These are phyloP conservation scores for Macrophomina pseudophaseolina DNA, from an alignment of 2,329 filamentous ascomycete genomes.

Conservation along the genomic window DNA sequence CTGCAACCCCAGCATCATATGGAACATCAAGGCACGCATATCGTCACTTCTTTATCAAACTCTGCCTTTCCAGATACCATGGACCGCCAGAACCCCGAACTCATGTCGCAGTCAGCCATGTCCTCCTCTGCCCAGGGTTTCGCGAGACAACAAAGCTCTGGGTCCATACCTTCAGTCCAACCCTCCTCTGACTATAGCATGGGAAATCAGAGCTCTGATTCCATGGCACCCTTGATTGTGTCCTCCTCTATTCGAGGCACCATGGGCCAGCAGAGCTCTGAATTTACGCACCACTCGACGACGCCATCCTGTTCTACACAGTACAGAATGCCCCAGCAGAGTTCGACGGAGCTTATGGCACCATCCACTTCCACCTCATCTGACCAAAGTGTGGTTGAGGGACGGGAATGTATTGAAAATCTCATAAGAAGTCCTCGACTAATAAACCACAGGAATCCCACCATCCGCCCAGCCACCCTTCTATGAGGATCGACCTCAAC, in stretches of 20 bases:
- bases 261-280: not conserved
- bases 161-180: not conserved
- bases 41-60: not conserved
- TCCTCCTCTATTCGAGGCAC: not conserved
- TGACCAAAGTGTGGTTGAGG: not conserved
- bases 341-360: not conserved
- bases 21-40: not conserved
- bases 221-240: not conserved
- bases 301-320: not conserved
- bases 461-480: not conserved
- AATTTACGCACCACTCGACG: not conserved
- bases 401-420: not conserved
- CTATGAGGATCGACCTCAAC: not conserved
- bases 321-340: not conserved
- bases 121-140: not conserved
- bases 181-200: not conserved
- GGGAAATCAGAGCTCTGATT: not conserved
- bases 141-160: not conserved
- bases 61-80: not conserved
- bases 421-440: not conserved
- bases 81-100: not conserved
- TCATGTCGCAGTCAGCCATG: not conserved
- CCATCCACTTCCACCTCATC: not conserved
- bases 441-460: not conserved
- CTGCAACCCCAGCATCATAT: not conserved